phyloP scores from a whole-genome alignment of 495 filamentous ascomycete species.

The Neurospora sp. region DNA sequence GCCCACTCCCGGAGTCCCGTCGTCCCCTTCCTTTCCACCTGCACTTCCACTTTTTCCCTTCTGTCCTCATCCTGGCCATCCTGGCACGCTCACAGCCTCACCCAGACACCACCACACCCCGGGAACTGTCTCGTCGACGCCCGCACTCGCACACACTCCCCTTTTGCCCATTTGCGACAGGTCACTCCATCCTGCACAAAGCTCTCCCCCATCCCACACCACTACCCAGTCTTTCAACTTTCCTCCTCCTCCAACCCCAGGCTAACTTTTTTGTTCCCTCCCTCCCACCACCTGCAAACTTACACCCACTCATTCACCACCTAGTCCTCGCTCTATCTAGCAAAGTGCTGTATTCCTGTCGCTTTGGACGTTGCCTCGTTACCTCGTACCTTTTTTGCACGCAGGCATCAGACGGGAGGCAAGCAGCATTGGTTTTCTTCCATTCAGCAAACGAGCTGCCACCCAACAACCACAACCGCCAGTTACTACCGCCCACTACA shows the following conservation, averaged over 20 bases:
- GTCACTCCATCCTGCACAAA: slow-evolving; percentile 8
- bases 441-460: background rate
- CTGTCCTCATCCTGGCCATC: background rate
- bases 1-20: background rate
- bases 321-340: background rate
- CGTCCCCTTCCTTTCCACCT: background rate
- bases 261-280: slow-evolving; percentile 13
- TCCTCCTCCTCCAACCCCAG: slow-evolving; percentile 24
- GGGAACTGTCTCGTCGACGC: background rate
- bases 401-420: background rate
- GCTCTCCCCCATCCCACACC: slow-evolving; percentile 16
- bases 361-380: background rate
- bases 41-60: background rate
- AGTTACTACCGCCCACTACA: background rate
- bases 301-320: background rate
- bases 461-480: background rate
- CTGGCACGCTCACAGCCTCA: background rate
- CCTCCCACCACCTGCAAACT: slow-evolving; percentile 1
- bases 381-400: background rate
- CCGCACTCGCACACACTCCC: background rate
- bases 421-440: background rate
- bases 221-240: background rate
- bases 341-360: background rate
- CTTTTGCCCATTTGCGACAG: slow-evolving; percentile 11
- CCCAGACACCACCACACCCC: slow-evolving; percentile 6